Evolutionary conservation across 1,139 yeast species (phyloP).

Genomic region (Blastobotrys persicus): DNA sequence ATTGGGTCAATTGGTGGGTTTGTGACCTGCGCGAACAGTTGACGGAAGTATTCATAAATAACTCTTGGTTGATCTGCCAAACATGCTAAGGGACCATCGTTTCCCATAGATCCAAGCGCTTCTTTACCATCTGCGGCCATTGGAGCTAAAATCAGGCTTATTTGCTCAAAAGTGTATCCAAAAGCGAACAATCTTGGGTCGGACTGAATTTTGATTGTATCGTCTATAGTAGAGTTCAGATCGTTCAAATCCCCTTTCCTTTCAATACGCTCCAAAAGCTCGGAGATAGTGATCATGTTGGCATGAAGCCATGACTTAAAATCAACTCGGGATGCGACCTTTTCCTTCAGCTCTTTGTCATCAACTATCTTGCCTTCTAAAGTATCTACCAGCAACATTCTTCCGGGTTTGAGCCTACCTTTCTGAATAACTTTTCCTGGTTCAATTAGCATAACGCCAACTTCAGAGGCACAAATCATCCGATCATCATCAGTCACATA

Average conservation of each 20-base stretch:
- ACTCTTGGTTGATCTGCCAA: constrained; percentile 89
- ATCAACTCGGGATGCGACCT: constrained; percentile 82
- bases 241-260: constrained; percentile 41
- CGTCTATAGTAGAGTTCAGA: constrained; percentile 17
- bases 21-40: constrained; percentile 96
- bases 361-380: constrained; percentile 90
- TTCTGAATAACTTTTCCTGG: constrained; percentile 80
- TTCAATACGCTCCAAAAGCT: constrained; percentile 58
- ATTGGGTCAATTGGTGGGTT: constrained; percentile 99
- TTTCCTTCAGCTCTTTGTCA: constrained; percentile 78
- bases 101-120: constrained; percentile 98
- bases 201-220: constrained; percentile 49
- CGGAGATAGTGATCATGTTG: constrained; percentile 79
- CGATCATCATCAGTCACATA: constrained; percentile 92
- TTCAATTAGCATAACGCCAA: constrained; percentile 90
- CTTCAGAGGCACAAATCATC: constrained; percentile 97
- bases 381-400: constrained; percentile 94
- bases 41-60: constrained; percentile 91
- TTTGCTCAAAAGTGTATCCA: constrained; percentile 92
- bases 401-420: constrained; percentile 95
- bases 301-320: constrained; percentile 92
- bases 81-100: constrained; percentile 96
- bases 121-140: constrained; percentile 93
- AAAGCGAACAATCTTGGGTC: constrained; percentile 85
- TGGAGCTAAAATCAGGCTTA: constrained; percentile 78